phyloP scores from a whole-genome alignment of 495 filamentous ascomycete species.

The Entonaema liquescens region DNA sequence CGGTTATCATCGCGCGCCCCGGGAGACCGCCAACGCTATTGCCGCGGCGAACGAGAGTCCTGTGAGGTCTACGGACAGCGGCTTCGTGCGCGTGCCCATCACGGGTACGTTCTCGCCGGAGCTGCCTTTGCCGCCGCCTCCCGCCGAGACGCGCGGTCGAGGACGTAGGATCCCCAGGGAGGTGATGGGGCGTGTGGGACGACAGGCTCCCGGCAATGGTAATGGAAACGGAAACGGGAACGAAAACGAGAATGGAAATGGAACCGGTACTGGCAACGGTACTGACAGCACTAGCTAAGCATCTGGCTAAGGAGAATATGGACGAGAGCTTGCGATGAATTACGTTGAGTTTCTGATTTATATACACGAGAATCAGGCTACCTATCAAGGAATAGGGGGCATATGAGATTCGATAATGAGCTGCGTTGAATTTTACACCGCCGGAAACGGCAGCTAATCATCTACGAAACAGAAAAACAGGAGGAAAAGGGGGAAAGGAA shows the following conservation, averaged over 20 bases:
- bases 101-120: background rate
- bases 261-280: too few relatives aligned
- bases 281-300: too few relatives aligned
- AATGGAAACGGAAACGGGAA: background rate
- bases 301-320: background rate
- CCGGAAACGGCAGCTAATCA: background rate
- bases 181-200: background rate
- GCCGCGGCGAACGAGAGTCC: background rate
- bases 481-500: background rate
- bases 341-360: too few relatives aligned
- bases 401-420: too few relatives aligned
- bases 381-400: too few relatives aligned
- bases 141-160: background rate
- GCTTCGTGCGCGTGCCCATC: slow-evolving; percentile 19
- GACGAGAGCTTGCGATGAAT: too few relatives aligned
- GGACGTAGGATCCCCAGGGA: background rate
- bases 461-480: background rate
- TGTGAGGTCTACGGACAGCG: background rate
- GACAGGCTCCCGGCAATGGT: background rate
- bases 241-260: too few relatives aligned
- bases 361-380: too few relatives aligned
- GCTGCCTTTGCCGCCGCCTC: background rate
- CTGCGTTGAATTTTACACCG: background rate
- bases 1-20: background rate
- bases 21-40: background rate